A percentile compares a stretch with the other conserved stretches of the same genome.
phyloP scores from a whole-genome alignment of 225 moss, liverwort and hornwort species.

The Physcomitrellopsis africana region DNA sequence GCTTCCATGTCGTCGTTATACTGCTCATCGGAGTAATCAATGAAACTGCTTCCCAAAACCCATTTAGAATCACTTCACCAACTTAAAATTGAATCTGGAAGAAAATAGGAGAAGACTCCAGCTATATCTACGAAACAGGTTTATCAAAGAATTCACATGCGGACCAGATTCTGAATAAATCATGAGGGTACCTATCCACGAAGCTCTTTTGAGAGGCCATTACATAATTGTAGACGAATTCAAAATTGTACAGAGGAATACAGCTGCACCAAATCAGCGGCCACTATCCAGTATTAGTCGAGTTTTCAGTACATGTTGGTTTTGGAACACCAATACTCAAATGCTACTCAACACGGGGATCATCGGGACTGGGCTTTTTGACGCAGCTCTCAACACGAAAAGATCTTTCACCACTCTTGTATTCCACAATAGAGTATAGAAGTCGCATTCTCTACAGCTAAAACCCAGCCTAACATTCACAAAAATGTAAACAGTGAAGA shows the following conservation, averaged over 20 bases:
- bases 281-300: slow-evolving; percentile 15
- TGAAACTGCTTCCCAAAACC: slow-evolving; percentile 64
- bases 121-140: slow-evolving; percentile 1
- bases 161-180: neutral
- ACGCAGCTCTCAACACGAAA: slow-evolving; percentile 9
- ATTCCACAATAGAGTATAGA: neutral
- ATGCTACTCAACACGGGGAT: slow-evolving; percentile 1
- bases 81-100: neutral
- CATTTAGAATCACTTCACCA: slow-evolving; percentile 15
- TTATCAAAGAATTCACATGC: neutral
- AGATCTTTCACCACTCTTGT: neutral
- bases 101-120: slow-evolving; percentile 9
- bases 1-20: slow-evolving; percentile 85
- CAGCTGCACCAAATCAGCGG: slow-evolving; percentile 63
- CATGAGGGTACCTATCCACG: slow-evolving; percentile 80
- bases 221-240: slow-evolving; percentile 79
- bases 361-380: neutral
- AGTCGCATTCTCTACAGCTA: neutral
- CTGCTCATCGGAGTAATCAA: slow-evolving; percentile 78
- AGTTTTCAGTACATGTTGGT: neutral
- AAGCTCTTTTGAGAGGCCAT: slow-evolving; percentile 89
- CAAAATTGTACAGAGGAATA: slow-evolving; percentile 86
- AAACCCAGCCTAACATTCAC: neutral
- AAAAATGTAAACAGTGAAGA: slow-evolving; percentile 4
- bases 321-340: neutral